Evolutionary conservation across 495 filamentous ascomycete species (phyloP), one percentile per base, ranked within the genome.

Genomic region (Aspergillus olivimuriae): DNA sequence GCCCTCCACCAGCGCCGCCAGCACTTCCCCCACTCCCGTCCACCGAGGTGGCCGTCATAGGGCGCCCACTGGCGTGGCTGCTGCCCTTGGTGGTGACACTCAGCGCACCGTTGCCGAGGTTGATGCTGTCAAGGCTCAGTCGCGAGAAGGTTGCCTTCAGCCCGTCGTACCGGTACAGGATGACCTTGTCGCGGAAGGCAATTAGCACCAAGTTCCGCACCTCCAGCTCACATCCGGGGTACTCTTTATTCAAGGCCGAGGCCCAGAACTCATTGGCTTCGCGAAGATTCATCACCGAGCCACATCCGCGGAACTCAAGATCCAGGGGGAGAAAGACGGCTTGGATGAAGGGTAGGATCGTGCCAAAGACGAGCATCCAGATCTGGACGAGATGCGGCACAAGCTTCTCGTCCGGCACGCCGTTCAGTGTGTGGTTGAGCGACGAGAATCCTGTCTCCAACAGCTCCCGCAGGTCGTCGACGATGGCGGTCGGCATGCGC

Each of bases 271-370:
- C 90, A 1, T 77, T 75, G 6, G 88, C 84, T 57, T 94, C 86
- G 1, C 81, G 77, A 0, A 75, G 46, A 2, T 75, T 77, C 80
- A 98, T 82, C 44, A 95, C 61, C 0, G 80, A 69, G 4, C 92
- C 92, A 31, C 72, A 73, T 22, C 92, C 91, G 43, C 86, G 84
- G 62, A 98, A 95, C 56, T 99, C 94, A 11, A 91, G 79, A 53
- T 99, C 92, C 10, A 99, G 68, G 0, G 92, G 94, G 2, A 99
- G 72, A 60, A 99, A 95, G 4, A 95, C 90, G 1, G 90, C 91
- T 68, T 99, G 94, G 44, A 97, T 82, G 58, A 94, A 99, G 0
- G 94, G 94, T 10, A 97, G 65, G 35, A 97, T 85, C 15, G 74
- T 86, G 6, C 87, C 86, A 53, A 95, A 96, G 2, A 94, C 86